A percentile compares a stretch with the other conserved stretches of the same genome.
phyloP scores from a whole-genome alignment of 305 asterid species.

The Fraxinus albicans region DNA sequence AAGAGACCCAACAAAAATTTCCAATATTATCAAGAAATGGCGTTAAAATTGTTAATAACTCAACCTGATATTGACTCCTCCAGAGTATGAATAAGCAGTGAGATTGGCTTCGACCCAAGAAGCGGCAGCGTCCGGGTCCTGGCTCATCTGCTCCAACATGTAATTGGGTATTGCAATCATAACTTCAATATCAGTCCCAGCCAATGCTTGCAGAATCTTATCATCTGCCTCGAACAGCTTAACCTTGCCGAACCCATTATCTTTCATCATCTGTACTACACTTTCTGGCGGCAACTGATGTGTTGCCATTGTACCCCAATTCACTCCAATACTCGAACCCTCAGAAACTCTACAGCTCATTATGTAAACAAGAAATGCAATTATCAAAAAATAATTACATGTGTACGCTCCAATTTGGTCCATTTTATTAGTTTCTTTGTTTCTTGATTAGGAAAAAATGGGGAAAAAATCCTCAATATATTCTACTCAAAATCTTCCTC shows the following conservation, averaged over 20 bases:
- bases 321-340: slow-evolving; percentile 52
- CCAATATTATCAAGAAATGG: neutral
- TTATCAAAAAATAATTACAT: neutral
- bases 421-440: slow-evolving; percentile 5
- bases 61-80: slow-evolving; percentile 79
- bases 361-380: slow-evolving; percentile 9
- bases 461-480: neutral
- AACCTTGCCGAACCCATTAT: slow-evolving; percentile 70
- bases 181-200: slow-evolving; percentile 62
- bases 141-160: slow-evolving; percentile 74
- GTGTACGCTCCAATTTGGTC: neutral
- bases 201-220: slow-evolving; percentile 52
- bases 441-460: neutral
- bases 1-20: neutral
- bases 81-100: slow-evolving; percentile 54
- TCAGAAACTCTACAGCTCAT: neutral
- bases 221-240: slow-evolving; percentile 84
- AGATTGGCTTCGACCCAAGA: slow-evolving; percentile 84
- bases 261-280: slow-evolving; percentile 68
- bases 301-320: slow-evolving; percentile 75
- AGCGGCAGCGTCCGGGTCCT: slow-evolving; percentile 55
- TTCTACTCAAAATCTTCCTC: neutral
- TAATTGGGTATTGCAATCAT: slow-evolving; percentile 84
- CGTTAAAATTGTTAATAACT: neutral
- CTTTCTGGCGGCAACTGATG: slow-evolving; percentile 53